Percentiles rank a stretch among this genome's conserved stretches.
Evolutionary conservation across 371 early-diverging fungal species (phyloP).

Genomic region (Syncephalastrum contaminatum): DNA sequence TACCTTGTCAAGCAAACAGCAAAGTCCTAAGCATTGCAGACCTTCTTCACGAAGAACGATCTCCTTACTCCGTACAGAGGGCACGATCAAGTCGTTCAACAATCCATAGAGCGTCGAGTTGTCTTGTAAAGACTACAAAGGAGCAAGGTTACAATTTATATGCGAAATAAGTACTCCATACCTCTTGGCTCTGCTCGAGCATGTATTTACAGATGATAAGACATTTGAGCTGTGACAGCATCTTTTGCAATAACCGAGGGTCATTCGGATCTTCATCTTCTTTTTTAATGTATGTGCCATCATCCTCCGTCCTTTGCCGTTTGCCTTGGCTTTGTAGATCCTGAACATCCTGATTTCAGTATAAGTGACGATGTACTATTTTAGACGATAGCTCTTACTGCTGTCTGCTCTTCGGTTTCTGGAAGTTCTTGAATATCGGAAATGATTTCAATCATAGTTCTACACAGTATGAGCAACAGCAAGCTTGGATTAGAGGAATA

Average conservation of each 20-base stretch:
- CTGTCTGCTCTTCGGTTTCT: slow-evolving; percentile 7
- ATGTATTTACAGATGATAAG: slow-evolving; percentile 71
- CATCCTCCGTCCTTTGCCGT: slow-evolving; percentile 13
- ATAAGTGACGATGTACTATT: too few relatives aligned
- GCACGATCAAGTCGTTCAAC: slow-evolving; percentile 76
- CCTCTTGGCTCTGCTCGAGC: slow-evolving; percentile 71
- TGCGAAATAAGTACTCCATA: slow-evolving; percentile 14
- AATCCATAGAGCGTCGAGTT: slow-evolving; percentile 78
- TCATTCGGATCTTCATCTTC: slow-evolving; percentile 39
- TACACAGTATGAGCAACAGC: slow-evolving; percentile 8
- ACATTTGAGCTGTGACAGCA: slow-evolving; percentile 67
- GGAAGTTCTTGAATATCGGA: slow-evolving; percentile 37
- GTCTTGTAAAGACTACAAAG: slow-evolving; percentile 53
- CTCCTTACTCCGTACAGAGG: slow-evolving; percentile 74
- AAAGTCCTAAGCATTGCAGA: slow-evolving; percentile 78
- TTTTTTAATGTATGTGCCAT: slow-evolving; percentile 17
- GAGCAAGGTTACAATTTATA: neutral
- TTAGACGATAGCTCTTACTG: too few relatives aligned
- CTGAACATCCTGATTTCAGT: neutral
- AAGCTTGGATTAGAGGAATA: neutral
- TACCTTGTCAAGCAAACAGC: slow-evolving; percentile 67
- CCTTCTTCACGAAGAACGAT: slow-evolving; percentile 71
- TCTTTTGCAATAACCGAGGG: slow-evolving; percentile 29
- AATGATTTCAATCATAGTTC: slow-evolving; percentile 77
- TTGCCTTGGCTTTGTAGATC: slow-evolving; percentile 14